A percentile compares a stretch with the other conserved stretches of the same genome.
Evolutionary conservation across 2,329 filamentous ascomycete species (phyloP).

Genomic region (Akanthomyces lecanii): DNA sequence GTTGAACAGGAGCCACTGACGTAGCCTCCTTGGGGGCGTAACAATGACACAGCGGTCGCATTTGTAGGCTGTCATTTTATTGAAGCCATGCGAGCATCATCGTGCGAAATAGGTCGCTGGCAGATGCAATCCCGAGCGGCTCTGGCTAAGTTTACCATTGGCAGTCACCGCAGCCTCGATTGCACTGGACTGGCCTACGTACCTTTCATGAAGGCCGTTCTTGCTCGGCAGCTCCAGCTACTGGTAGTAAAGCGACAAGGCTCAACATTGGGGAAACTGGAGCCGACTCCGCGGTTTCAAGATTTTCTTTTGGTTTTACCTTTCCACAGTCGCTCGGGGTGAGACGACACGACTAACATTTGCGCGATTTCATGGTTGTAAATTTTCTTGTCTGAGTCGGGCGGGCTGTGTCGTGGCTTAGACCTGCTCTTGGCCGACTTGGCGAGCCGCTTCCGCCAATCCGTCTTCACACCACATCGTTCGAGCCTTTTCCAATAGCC

Average conservation of each 20-base stretch:
- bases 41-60: no score
- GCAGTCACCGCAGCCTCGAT: no score
- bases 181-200: no score
- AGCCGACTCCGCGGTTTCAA: neutral
- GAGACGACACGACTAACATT: neutral
- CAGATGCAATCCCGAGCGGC: no score
- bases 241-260: neutral
- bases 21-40: no score
- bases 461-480: neutral
- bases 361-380: neutral
- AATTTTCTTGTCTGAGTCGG: neutral
- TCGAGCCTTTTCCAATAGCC: neutral
- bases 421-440: constrained; percentile 4
- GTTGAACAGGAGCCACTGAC: neutral
- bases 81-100: no score
- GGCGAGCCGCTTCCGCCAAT: neutral
- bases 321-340: no score
- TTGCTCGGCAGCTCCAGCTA: no score
- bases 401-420: constrained; percentile 16
- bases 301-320: neutral
- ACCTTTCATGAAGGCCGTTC: no score
- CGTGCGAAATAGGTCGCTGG: no score
- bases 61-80: no score
- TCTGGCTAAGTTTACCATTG: no score
- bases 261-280: neutral